Evolutionary conservation across 176 grass and related monocot genomes (phyloP).

Genomic region (Calamus simplicifolius): DNA sequence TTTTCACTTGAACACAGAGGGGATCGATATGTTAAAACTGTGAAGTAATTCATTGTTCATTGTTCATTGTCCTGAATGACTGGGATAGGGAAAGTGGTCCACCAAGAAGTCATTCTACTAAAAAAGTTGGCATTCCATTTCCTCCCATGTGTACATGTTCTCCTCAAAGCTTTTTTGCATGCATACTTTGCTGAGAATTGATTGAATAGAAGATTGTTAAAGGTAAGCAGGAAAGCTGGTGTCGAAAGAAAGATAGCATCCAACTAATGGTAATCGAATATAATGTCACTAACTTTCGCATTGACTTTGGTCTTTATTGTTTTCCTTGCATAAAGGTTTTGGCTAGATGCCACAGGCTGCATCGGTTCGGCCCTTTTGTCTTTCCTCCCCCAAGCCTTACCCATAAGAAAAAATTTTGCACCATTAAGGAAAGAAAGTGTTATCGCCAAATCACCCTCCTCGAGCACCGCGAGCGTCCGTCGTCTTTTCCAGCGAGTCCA

Average conservation of each 20-base stretch:
- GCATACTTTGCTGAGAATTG: neutral
- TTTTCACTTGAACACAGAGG: too few species aligned
- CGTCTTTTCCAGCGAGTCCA: too few species aligned
- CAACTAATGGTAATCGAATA: constrained; percentile 14
- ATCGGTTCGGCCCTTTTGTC: neutral
- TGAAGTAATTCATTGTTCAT: too few species aligned
- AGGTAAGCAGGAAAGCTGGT: neutral
- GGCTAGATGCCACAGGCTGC: neutral
- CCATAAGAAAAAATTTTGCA: constrained; percentile 3
- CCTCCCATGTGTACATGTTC: too few species aligned
- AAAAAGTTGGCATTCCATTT: too few species aligned
- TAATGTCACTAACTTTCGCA: constrained; percentile 1
- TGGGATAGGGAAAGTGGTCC: too few species aligned
- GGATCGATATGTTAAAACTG: too few species aligned
- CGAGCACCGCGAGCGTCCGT: too few species aligned
- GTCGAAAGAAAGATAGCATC: constrained; percentile 1
- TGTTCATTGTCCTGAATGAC: too few species aligned
- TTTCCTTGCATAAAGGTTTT: neutral
- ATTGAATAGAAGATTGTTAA: constrained; percentile 4
- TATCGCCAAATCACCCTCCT: too few species aligned
- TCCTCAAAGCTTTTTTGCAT: too few species aligned
- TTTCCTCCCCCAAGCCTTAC: neutral
- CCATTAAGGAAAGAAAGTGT: neutral
- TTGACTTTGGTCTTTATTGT: neutral
- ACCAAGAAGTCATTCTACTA: too few species aligned